phyloP scores from a whole-genome alignment of 176 grass and related monocot genomes.

The Themeda triandra region DNA sequence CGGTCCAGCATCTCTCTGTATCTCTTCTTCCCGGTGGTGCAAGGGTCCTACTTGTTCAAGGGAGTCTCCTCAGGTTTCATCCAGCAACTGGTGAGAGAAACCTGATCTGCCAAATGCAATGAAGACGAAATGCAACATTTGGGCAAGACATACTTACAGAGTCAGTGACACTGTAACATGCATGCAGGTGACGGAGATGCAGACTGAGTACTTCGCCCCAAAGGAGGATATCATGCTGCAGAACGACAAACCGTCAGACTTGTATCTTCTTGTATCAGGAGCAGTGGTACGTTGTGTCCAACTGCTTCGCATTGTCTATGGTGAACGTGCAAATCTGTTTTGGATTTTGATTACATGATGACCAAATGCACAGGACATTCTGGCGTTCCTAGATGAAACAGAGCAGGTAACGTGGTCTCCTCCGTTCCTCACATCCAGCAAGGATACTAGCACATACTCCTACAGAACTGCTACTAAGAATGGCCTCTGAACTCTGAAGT shows the following conservation, averaged over 20 bases:
- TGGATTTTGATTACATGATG: not conserved
- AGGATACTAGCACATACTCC: no score
- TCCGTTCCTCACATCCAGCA: not conserved
- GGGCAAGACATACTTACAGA: no score
- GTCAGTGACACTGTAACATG: not conserved
- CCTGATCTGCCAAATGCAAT: not conserved
- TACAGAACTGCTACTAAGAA: no score
- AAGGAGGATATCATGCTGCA: constrained; percentile 85
- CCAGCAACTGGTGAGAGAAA: constrained; percentile 62
- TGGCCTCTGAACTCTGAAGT: no score
- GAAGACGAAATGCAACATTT: not conserved
- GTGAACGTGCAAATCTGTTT: not conserved
- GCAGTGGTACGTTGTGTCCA: constrained; percentile 49
- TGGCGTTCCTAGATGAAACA: constrained; percentile 36
- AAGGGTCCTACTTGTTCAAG: constrained; percentile 67
- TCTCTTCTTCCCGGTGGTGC: constrained; percentile 69
- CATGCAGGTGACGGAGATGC: constrained; percentile 36
- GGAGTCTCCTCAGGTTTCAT: constrained; percentile 79
- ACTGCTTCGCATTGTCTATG: not conserved
- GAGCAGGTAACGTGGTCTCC: constrained; percentile 49
- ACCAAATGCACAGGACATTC: constrained; percentile 40
- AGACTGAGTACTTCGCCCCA: constrained; percentile 76
- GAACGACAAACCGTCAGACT: constrained; percentile 60
- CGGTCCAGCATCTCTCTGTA: constrained; percentile 67
- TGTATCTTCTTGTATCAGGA: constrained; percentile 74